A percentile compares a stretch with the other conserved stretches of the same genome.
Conservation (phyloP, 2,329 filamentous ascomycete genomes). For the Colletotrichum endophyticum region DNA sequence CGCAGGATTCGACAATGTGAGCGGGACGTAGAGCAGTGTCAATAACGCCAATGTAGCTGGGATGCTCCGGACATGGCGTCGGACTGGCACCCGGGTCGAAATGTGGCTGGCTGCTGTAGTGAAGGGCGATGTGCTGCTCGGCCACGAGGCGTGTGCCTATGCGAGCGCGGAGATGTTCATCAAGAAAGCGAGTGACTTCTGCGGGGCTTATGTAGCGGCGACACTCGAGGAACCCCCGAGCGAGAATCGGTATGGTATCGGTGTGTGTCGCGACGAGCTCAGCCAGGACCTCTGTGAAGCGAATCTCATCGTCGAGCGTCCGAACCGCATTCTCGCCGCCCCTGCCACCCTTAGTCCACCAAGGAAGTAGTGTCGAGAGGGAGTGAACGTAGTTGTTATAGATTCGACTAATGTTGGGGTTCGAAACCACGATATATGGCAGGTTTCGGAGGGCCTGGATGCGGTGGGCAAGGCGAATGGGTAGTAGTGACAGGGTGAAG, state of each 20-base stretch:
- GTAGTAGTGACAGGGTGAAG: constrained; percentile 91
- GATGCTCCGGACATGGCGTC: constrained; percentile 55
- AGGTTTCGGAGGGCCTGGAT: constrained; percentile 93
- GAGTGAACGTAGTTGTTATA: constrained; percentile 97
- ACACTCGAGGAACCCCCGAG: constrained; percentile 91
- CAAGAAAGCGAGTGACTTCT: constrained; percentile 90
- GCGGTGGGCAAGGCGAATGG: constrained; percentile 89
- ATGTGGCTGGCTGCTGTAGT: constrained; percentile 74
- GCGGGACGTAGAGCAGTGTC: constrained; percentile 88
- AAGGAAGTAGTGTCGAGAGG: constrained; percentile 87
- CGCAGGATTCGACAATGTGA: constrained; percentile 81
- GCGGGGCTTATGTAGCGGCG: constrained; percentile 82
- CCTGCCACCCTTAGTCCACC: constrained; percentile 46
- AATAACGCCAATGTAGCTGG: constrained; percentile 90
- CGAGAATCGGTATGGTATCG: constrained; percentile 92
- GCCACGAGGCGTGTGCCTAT: constrained; percentile 95
- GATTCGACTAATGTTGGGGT: constrained; percentile 91
- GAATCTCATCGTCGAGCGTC: constrained; percentile 83
- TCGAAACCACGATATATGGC: constrained; percentile 98
- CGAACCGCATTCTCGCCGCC: constrained; percentile 59
- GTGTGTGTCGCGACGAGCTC: constrained; percentile 95
- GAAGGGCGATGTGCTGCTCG: constrained; percentile 94
- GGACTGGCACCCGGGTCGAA: constrained; percentile 59
- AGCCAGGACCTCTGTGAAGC: constrained; percentile 90
- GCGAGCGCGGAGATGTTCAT: constrained; percentile 89